phyloP scores from a whole-genome alignment of 1,284 basidiomycete species.

The Rhodotorula sp. region DNA sequence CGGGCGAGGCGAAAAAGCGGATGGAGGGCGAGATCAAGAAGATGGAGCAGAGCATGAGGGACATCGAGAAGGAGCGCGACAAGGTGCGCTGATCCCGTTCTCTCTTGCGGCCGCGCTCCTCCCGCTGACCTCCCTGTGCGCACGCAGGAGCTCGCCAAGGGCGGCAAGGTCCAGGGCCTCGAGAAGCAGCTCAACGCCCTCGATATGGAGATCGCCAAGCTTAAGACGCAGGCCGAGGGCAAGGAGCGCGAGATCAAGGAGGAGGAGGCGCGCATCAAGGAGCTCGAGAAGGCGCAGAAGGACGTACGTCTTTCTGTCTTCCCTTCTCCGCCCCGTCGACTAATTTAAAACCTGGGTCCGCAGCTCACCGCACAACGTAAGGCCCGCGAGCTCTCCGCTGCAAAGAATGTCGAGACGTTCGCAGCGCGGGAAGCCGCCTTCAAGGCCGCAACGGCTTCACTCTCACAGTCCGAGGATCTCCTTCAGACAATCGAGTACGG shows the following conservation, averaged over 20 bases:
- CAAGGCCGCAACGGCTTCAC: constrained; percentile 64
- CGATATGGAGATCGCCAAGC: constrained; percentile 82
- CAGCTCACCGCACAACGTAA: constrained; percentile 41
- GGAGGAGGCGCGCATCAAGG: constrained; percentile 68
- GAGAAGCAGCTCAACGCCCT: constrained; percentile 76
- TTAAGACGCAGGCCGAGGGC: constrained; percentile 83
- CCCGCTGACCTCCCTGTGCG: background rate
- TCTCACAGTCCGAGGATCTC: constrained; percentile 84
- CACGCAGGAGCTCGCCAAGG: constrained; percentile 62
- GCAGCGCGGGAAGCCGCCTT: constrained; percentile 67
- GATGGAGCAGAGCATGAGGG: constrained; percentile 62
- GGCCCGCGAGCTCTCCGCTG: constrained; percentile 60
- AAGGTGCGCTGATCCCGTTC: constrained; percentile 51
- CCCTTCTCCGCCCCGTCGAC: background rate
- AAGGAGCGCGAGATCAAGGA: constrained; percentile 75
- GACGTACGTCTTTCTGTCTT: background rate
- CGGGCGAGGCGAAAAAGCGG: constrained; percentile 52
- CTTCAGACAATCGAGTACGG: constrained; percentile 93
- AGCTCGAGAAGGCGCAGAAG: constrained; percentile 62
- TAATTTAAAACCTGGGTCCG: background rate
- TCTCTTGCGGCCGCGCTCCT: too few relatives aligned
- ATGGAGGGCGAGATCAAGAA: constrained; percentile 49
- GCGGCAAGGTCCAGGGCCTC: constrained; percentile 75
- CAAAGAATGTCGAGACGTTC: constrained; percentile 63
- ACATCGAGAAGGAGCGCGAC: constrained; percentile 64